Evolutionary conservation across 148 eudicot species (phyloP).

Genomic region (Limonium bicolor): DNA sequence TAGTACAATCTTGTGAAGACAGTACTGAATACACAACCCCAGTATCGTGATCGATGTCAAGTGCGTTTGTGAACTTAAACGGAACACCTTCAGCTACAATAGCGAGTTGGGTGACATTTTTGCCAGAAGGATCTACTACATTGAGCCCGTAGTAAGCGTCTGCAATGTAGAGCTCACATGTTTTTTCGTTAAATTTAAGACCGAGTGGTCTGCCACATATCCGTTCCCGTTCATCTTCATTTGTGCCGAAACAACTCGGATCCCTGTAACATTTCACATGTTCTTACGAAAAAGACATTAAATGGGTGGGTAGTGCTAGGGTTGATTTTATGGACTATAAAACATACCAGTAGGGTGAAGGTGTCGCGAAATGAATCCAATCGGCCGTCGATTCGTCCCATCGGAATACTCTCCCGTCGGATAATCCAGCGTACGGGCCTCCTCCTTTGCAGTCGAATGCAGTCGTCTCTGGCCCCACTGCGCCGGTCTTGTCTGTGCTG

Average conservation of each 20-base stretch:
- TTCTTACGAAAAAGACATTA: background rate
- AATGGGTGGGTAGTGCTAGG: background rate
- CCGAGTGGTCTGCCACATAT: slow-evolving; percentile 15
- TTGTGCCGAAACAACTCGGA: background rate
- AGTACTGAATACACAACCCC: slow-evolving; percentile 6
- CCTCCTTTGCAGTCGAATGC: slow-evolving; percentile 17
- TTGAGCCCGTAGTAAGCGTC: slow-evolving; percentile 9
- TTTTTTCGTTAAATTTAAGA: slow-evolving; percentile 4
- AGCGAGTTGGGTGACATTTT: slow-evolving; percentile 7
- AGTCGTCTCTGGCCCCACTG: slow-evolving; percentile 5
- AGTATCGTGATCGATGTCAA: slow-evolving; percentile 13
- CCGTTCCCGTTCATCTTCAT: background rate
- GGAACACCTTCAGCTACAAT: slow-evolving; percentile 1
- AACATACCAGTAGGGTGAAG: slow-evolving; percentile 7
- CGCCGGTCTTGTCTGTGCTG: too few species aligned
- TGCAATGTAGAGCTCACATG: slow-evolving; percentile 9
- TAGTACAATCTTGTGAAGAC: slow-evolving; percentile 6
- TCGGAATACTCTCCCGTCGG: slow-evolving; percentile 13
- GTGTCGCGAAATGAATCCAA: slow-evolving; percentile 9
- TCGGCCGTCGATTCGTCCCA: slow-evolving; percentile 2
- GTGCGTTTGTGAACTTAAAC: slow-evolving; percentile 5
- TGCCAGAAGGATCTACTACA: slow-evolving; percentile 8
- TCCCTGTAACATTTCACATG: slow-evolving; percentile 7
- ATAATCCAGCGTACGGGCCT: slow-evolving; percentile 15
- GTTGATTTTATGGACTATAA: background rate